Base-by-base conservation (phyloP, 2,329 filamentous ascomycete species). In the Beauveria rudraprayagi region DNA sequence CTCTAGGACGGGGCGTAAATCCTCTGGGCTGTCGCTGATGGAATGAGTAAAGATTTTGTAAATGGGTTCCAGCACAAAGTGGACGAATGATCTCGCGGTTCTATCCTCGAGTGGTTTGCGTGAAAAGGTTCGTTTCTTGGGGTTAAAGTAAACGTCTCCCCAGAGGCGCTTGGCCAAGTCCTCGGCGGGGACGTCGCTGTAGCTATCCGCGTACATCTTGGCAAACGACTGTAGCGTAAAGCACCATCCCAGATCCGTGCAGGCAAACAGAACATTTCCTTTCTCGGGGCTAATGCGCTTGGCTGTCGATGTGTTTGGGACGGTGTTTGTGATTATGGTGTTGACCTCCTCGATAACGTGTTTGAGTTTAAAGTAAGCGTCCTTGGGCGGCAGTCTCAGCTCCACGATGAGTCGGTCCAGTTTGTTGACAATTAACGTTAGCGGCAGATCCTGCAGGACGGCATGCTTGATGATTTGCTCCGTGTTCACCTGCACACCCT, bases 281-380 rank as follows among this genome's bases (percentile, higher is more conserved):
- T 92, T 96, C 71, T 99, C 94, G 0, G 94, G 94, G 67, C 93
- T 97, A 64, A 99, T 76, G 65, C 94, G 85, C 74, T 85, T 86
- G 63, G 83, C 85, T 69, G 91, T 90, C 30, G 92, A 92, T 67
- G 85, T 84, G 2, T 91, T 88, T 4, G 94, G 93, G 30, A 92
- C 80, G 3, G 90, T 89, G 71, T 90, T 92, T 71, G 96, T 91
- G 69, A 99, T 97, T 67, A 94, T 80, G 1, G 91, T 96, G 76
- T 99, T 99, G 74, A 99, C 92, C 75, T 97, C 91, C 74, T 99
- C 94, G 58, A 99, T 86, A n/a, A 97, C 92, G 73, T 97, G 92
- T 77, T 97, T 97, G 60, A 99, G 80, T 80, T 99, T 99, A 81
- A 97, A 97, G 77, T 99, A 99, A 14, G 94, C 94, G 71, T 99